These are phyloP conservation scores for Aureobasidium leucospermi DNA, from an alignment of 2,329 filamentous ascomycete species.

Conservation along the genomic window DNA sequence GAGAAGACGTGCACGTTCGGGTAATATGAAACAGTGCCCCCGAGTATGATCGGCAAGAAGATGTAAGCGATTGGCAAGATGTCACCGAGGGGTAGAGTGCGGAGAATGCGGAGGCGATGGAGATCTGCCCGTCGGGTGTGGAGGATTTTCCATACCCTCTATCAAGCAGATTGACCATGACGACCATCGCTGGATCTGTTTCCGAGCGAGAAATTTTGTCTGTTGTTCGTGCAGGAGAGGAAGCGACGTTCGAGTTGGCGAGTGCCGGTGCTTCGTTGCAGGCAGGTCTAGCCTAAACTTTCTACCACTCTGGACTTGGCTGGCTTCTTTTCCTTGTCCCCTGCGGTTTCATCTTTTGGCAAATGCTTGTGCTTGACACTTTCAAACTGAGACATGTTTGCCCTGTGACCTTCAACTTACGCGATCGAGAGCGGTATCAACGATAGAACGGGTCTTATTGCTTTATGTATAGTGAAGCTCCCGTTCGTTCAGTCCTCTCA, in stretches of 20 bases:
- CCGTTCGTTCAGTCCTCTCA: too few relatives aligned
- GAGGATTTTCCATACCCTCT: not conserved
- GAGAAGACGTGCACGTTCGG: not conserved
- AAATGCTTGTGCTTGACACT: too few relatives aligned
- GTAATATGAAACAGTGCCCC: not conserved
- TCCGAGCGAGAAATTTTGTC: not conserved
- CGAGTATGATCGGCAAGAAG: slow-evolving; percentile 2
- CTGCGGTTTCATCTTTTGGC: not conserved
- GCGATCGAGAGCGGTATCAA: too few relatives aligned
- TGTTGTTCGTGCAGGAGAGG: not conserved
- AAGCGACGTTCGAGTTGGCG: not conserved
- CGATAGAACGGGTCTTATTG: too few relatives aligned
- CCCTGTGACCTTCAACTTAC: too few relatives aligned
- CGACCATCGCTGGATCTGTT: not conserved
- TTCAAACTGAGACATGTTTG: too few relatives aligned
- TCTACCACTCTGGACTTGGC: not conserved
- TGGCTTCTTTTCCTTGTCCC: not conserved
- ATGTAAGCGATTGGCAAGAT: not conserved
- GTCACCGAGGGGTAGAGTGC: not conserved
- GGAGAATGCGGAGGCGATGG: not conserved
- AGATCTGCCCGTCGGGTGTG: not conserved
- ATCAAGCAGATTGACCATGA: not conserved
- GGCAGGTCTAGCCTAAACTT: not conserved
- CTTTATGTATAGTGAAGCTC: too few relatives aligned
- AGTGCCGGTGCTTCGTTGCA: too few relatives aligned